A percentile compares a stretch with the other conserved stretches of the same genome.
Evolutionary conservation across 106 monocot species (phyloP).

Genomic region (Dendrobium officinale): DNA sequence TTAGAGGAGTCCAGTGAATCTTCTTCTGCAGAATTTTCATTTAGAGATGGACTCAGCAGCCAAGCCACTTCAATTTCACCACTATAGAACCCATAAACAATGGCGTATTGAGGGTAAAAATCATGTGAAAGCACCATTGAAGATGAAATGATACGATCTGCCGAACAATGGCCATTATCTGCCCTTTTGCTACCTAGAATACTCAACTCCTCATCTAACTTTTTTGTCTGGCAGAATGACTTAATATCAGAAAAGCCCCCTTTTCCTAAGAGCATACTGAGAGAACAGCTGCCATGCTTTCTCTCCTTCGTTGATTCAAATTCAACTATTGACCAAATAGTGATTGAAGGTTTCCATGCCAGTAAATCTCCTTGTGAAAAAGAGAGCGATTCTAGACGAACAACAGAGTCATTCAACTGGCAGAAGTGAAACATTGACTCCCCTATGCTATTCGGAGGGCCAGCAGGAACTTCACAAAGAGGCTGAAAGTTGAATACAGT

Average conservation of each 20-base stretch:
- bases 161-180: background rate
- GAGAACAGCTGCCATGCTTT: background rate
- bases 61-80: slow-evolving; percentile 75
- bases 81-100: slow-evolving; percentile 82
- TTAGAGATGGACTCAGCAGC: slow-evolving; percentile 28
- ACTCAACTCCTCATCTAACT: slow-evolving; percentile 5
- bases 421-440: slow-evolving; percentile 32
- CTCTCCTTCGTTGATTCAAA: slow-evolving; percentile 8
- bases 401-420: slow-evolving; percentile 31
- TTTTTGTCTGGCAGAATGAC: background rate
- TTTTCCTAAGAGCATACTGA: slow-evolving; percentile 34
- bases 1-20: slow-evolving; percentile 5
- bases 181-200: background rate
- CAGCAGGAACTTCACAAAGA: slow-evolving; percentile 50
- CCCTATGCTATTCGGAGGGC: background rate
- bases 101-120: slow-evolving; percentile 49
- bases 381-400: slow-evolving; percentile 50
- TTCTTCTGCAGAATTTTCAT: slow-evolving; percentile 21
- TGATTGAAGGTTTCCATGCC: slow-evolving; percentile 54
- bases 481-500: slow-evolving; percentile 23
- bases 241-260: slow-evolving; percentile 39
- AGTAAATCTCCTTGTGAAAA: slow-evolving; percentile 23
- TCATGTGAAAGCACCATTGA: slow-evolving; percentile 78
- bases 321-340: slow-evolving; percentile 48
- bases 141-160: slow-evolving; percentile 45